Conservation (phyloP, 495 filamentous ascomycete species). For the Aspergillus bridgeri region DNA sequence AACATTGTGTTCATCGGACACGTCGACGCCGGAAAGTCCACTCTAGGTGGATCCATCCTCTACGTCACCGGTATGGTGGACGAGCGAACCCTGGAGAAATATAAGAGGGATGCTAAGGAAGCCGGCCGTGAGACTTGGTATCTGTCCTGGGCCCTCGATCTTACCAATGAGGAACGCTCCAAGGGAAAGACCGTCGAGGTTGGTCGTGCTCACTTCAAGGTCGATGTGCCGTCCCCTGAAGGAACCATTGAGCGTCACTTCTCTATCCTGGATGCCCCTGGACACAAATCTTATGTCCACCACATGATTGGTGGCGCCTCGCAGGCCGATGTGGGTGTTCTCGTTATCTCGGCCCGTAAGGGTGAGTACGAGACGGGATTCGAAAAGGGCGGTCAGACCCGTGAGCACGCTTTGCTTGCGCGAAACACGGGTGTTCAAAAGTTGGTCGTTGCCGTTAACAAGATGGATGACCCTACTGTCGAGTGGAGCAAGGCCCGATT, state of each 20-base stretch:
- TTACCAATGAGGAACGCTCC: constrained; percentile 90
- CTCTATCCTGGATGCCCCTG: constrained; percentile 92
- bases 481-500: constrained; percentile 92
- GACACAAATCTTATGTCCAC: constrained; percentile 94
- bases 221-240: constrained; percentile 60
- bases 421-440: constrained; percentile 98
- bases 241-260: constrained; percentile 54
- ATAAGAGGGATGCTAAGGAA: constrained; percentile 94
- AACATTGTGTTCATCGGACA: constrained; percentile 98
- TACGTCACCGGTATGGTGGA: constrained; percentile 98
- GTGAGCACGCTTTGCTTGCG: constrained; percentile 94
- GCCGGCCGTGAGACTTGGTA: constrained; percentile 98
- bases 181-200: constrained; percentile 99
- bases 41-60: constrained; percentile 86
- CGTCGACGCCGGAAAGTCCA: constrained; percentile 96
- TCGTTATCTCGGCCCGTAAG: constrained; percentile 96
- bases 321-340: constrained; percentile 91
- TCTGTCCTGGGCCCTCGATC: constrained; percentile 93
- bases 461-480: constrained; percentile 96
- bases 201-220: constrained; percentile 93
- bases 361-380: constrained; percentile 99
- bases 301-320: constrained; percentile 97
- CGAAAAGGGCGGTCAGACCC: constrained; percentile 95
- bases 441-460: constrained; percentile 91
- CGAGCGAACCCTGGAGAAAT: constrained; percentile 96